Percentiles rank a stretch among this genome's conserved stretches.
These are phyloP conservation scores for Prosopis cineraria DNA, from an alignment of 306 rosid species.

Conservation along the genomic window DNA sequence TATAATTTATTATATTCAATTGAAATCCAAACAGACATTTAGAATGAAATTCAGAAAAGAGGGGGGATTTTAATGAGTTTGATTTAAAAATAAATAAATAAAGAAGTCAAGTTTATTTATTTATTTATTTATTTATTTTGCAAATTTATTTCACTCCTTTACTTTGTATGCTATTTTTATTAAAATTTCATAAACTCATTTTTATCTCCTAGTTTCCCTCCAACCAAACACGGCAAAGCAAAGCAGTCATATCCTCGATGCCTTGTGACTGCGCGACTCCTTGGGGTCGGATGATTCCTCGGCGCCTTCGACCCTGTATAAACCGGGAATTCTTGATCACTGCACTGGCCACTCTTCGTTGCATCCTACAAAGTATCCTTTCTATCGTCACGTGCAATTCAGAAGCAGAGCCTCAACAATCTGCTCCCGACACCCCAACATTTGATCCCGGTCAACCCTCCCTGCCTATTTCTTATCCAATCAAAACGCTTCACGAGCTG, in stretches of 20 bases:
- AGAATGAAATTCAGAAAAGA: too few relatives aligned
- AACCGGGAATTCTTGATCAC: constrained; percentile 31
- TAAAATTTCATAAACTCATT: too few relatives aligned
- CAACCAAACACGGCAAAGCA: too few relatives aligned
- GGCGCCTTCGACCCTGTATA: constrained; percentile 35
- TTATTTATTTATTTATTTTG: too few relatives aligned
- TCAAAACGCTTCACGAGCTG: constrained; percentile 77
- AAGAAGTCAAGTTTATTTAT: too few relatives aligned
- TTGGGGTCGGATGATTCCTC: constrained; percentile 26
- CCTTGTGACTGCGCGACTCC: not conserved
- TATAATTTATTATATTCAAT: too few relatives aligned
- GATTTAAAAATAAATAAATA: too few relatives aligned
- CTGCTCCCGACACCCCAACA: constrained; percentile 35
- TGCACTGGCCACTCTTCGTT: constrained; percentile 31
- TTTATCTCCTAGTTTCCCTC: too few relatives aligned
- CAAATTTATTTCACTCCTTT: too few relatives aligned
- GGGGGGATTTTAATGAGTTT: too few relatives aligned
- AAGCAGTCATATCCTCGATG: not conserved
- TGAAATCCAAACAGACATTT: too few relatives aligned
- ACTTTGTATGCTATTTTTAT: too few relatives aligned
- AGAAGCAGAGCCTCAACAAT: constrained; percentile 16
- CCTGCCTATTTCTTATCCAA: constrained; percentile 77
- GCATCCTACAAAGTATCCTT: not conserved
- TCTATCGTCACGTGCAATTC: constrained; percentile 39
- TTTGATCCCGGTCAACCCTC: constrained; percentile 73